Percentiles rank a stretch among this genome's conserved stretches.
phyloP scores from a whole-genome alignment of 140 eudicot genomes.

The Bidens hawaiensis region DNA sequence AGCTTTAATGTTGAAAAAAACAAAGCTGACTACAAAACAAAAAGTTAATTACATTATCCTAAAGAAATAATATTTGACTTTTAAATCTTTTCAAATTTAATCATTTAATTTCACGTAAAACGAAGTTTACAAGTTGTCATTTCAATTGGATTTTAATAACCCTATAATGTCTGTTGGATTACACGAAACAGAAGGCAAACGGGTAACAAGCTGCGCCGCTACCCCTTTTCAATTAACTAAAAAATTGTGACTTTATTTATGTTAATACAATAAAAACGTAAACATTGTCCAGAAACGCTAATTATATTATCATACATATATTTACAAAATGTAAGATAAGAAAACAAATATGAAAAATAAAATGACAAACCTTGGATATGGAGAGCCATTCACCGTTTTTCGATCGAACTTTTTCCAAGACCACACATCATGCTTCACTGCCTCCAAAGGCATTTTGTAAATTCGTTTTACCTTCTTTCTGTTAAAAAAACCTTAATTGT shows the following conservation, averaged over 20 bases:
- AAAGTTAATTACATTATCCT: too few relatives aligned
- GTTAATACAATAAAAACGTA: too few relatives aligned
- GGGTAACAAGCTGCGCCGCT: too few relatives aligned
- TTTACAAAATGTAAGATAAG: background rate
- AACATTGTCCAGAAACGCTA: too few relatives aligned
- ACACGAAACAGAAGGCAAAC: too few relatives aligned
- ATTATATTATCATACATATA: too few relatives aligned
- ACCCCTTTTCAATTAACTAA: background rate
- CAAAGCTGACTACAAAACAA: too few relatives aligned
- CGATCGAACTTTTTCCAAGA: constrained; percentile 84
- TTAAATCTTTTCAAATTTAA: background rate
- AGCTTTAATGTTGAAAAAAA: too few relatives aligned
- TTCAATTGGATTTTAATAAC: too few relatives aligned
- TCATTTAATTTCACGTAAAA: background rate
- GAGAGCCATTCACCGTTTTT: constrained; percentile 70
- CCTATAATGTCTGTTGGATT: too few relatives aligned
- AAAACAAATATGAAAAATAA: background rate
- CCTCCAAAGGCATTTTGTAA: constrained; percentile 68
- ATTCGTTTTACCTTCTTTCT: constrained; percentile 61
- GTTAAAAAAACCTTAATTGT: too few relatives aligned
- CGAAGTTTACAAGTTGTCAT: background rate
- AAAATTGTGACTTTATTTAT: background rate
- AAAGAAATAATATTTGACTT: background rate
- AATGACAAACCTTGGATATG: constrained; percentile 58
- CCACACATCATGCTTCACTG: constrained; percentile 65